Conservation (phyloP, 306 rosid genomes). For the Cajanus cajan region DNA sequence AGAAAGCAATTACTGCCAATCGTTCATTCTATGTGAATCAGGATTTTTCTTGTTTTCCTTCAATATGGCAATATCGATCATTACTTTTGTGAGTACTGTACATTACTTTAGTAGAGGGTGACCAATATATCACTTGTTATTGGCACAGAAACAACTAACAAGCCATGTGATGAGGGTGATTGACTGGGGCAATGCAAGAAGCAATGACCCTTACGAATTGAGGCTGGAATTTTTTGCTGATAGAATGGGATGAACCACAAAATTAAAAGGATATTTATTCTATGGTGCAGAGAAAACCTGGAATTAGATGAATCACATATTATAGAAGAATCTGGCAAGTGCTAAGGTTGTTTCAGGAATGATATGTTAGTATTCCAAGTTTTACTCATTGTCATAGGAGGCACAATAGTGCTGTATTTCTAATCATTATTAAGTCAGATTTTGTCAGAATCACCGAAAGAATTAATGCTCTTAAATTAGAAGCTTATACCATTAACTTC, state of each 20-base stretch:
- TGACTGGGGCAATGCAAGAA: slow-evolving; percentile 2
- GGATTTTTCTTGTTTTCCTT: background rate
- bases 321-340: background rate
- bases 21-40: background rate
- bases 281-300: background rate
- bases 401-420: background rate
- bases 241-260: background rate
- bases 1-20: background rate
- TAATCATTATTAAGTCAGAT: background rate
- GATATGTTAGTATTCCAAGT: background rate
- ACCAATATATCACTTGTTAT: background rate
- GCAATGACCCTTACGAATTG: background rate
- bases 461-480: background rate
- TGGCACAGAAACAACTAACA: background rate
- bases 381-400: background rate
- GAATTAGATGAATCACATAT: background rate
- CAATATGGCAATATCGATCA: background rate
- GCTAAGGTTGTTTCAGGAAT: background rate
- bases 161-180: background rate
- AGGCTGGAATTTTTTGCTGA: background rate
- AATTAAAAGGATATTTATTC: background rate
- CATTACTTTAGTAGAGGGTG: background rate
- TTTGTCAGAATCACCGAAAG: too few relatives aligned
- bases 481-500: background rate
- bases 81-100: background rate